Base-by-base conservation (phyloP, 2,329 filamentous ascomycete genomes). In the Coniochaeta pulveracea region DNA sequence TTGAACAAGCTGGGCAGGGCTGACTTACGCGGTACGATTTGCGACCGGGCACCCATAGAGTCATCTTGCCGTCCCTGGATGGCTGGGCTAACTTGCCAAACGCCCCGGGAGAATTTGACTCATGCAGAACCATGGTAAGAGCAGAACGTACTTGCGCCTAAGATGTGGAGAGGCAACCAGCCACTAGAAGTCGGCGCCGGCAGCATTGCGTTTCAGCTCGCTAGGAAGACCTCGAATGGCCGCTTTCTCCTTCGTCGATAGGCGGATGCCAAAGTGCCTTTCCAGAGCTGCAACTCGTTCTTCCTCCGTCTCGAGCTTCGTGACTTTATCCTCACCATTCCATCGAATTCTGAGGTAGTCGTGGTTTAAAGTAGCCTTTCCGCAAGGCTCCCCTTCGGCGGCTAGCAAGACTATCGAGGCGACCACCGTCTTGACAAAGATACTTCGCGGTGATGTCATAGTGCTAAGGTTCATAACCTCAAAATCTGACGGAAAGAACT, bases 221-320 rank as follows among this genome's bases (percentile, higher is more conserved):
- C 43, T 55, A 5, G 45, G 32, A 26, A 52, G 34, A 1, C 65
- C 65, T 10, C 42, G 50, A 37, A 76, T 75, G 1, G 61, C 67
- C 23, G 46, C 51, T 29, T 55, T 55, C 42, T 76, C 70, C 35
- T 55, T 50, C 6, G 55, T 49, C 1, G 45, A 57, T 19, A 77
- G 47, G 22, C 54, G 46, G 30, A 77, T 60, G 6, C 49, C 54
- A 42, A 75, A 76, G 42, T 62, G 64, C 40, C 58, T 58, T 26
- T 57, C 55, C 41, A 76, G 46, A 9, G 62, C 68, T 28, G 45
- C 39, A 14, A 72, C 52, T 8, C 72, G 53, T 29, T 72, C 57
- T 9, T 53, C 50, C 46, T 76, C 72, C 3, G 38, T 63, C 34
- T 55, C 46, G 14, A 71, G 43, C 9, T 38, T 53, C 37, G 69